Evolutionary conservation across 495 filamentous ascomycete genomes (phyloP), one percentile per base, ranked within the genome.

Genomic region (Podospora sp.): DNA sequence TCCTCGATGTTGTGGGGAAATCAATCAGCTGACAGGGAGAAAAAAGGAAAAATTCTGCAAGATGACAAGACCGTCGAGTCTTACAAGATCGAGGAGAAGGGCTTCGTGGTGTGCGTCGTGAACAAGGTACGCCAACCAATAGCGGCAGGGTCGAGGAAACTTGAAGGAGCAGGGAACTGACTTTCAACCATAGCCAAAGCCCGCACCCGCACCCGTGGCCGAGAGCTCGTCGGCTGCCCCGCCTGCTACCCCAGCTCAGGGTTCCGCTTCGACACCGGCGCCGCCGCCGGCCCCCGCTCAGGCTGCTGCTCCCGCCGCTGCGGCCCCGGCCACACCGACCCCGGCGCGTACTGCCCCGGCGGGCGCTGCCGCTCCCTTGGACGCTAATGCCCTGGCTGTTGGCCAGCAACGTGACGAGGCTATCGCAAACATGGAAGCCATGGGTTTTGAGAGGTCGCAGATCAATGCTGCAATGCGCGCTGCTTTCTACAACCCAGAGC

Each of bases 31-130:
- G 46, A 68, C 60, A 33, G 29, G 2, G 2, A 22, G 1, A 11
- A 36, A n/a, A 46, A 70, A 97, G 94, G 95, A 79, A 99, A 99
- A 82, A 97, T 99, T 68, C 85, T 99, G 67, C 92, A 96, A 80
- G 95, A 99, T 91, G 91, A 90, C 67, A 94, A 97, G 72, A 94
- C 94, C 18, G 90, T 98, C 70, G 93, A 93, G 76, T 91, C 90
- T 6, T 97, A 97, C 83, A 96, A 90, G 80, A 97, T 99, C 66
- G 94, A 99, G 81, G 95, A 98, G 86, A 99, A 98, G 86, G 95
- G 95, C 25, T 98, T 97, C 77, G 90, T 99, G 71, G 96, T 99
- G 52, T 99, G 95, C 79, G 95, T 99, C 87, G 87, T 95, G 53
- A 90, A 89, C 66, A 97, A 98, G 91, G 94, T 97, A 86, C 55